A percentile compares a stretch with the other conserved stretches of the same genome.
Conservation (phyloP, 352 stramenopile genomes). For the Globisporangium cylindrosporum region DNA sequence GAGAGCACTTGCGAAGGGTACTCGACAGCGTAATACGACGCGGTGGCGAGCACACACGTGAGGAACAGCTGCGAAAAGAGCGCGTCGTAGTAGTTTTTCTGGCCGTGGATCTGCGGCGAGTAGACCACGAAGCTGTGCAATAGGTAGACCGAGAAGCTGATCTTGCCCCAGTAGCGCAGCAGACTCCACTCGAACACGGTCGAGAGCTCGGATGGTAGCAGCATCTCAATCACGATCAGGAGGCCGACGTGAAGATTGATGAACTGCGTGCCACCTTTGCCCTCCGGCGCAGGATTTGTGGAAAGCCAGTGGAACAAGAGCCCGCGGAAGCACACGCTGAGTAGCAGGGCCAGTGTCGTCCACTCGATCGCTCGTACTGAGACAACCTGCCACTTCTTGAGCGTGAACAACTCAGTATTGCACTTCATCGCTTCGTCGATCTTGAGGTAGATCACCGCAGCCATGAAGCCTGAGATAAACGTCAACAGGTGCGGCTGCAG, state of each 20-base stretch:
- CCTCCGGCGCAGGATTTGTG: slow-evolving; percentile 23
- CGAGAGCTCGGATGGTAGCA: slow-evolving; percentile 9
- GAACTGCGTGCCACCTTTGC: slow-evolving; percentile 20
- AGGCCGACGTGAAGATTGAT: slow-evolving; percentile 24
- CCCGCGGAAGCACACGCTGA: slow-evolving; percentile 21
- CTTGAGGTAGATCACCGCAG: slow-evolving; percentile 29
- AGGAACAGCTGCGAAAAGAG: slow-evolving; percentile 22
- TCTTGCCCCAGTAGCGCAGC: slow-evolving; percentile 25
- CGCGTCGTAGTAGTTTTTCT: slow-evolving; percentile 21
- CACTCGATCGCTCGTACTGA: slow-evolving; percentile 22
- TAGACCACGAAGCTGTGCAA: slow-evolving; percentile 41
- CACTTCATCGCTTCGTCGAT: slow-evolving; percentile 20
- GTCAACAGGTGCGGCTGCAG: slow-evolving; percentile 29
- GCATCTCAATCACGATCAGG: slow-evolving; percentile 10
- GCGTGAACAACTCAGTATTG: slow-evolving; percentile 16
- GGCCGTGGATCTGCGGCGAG: slow-evolving; percentile 11
- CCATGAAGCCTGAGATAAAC: slow-evolving; percentile 38
- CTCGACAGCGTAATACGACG: slow-evolving; percentile 40
- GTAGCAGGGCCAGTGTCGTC: slow-evolving; percentile 20
- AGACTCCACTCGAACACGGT: slow-evolving; percentile 13
- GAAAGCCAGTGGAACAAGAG: slow-evolving; percentile 21
- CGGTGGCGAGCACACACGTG: slow-evolving; percentile 22
- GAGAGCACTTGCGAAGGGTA: slow-evolving; percentile 37
- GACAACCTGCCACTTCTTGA: slow-evolving; percentile 17
- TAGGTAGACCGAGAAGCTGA: slow-evolving; percentile 40